A percentile compares a stretch with the other conserved stretches of the same genome.
phyloP scores from a whole-genome alignment of 768 basidiomycete species.

The Boletus rubescentipes region DNA sequence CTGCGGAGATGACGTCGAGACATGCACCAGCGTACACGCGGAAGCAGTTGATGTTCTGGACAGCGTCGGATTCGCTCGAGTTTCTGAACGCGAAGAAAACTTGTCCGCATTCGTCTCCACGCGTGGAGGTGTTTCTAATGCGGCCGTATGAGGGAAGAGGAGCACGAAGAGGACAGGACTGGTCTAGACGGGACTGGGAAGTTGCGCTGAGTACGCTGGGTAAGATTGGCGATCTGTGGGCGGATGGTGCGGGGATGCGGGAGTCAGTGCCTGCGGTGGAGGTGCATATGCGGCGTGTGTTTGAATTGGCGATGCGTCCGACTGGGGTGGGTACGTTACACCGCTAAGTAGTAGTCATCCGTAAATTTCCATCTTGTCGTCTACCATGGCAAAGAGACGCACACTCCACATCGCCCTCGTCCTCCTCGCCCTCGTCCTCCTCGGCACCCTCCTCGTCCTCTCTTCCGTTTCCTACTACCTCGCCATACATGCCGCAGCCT shows the following conservation, averaged over 20 bases:
- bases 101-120: constrained; percentile 39
- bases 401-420: constrained; percentile 47
- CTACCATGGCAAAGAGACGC: constrained; percentile 44
- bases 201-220: constrained; percentile 47
- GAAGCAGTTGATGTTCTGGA: constrained; percentile 51
- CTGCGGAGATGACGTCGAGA: constrained; percentile 38
- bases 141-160: constrained; percentile 48
- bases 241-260: constrained; percentile 50
- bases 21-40: constrained; percentile 55
- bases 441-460: constrained; percentile 89
- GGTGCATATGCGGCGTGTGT: constrained; percentile 48
- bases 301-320: constrained; percentile 45
- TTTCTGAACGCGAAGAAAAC: constrained; percentile 49
- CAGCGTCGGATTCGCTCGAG: constrained; percentile 51
- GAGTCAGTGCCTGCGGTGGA: constrained; percentile 50
- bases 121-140: constrained; percentile 52
- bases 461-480: constrained; percentile 91
- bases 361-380: not conserved
- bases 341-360: not conserved
- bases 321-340: constrained; percentile 30
- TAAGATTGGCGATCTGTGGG: constrained; percentile 50
- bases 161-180: constrained; percentile 70
- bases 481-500: constrained; percentile 73
- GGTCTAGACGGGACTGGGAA: constrained; percentile 69
- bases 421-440: constrained; percentile 71